These are phyloP conservation scores for Metarhizium guizhouense DNA, from an alignment of 2,329 filamentous ascomycete species.

Conservation along the genomic window DNA sequence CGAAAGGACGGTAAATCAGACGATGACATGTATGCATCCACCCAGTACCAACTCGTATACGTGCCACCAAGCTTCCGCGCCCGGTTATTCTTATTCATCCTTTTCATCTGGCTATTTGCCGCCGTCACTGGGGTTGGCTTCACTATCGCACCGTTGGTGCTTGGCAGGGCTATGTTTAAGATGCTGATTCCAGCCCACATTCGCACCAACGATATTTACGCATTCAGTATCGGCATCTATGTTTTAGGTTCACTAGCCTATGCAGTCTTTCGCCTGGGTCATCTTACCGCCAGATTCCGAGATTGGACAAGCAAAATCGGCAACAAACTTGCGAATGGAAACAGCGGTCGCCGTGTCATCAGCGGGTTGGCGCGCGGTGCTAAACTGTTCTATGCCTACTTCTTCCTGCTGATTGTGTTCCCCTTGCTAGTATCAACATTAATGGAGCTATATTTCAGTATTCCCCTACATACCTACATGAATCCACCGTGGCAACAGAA, in stretches of 20 bases:
- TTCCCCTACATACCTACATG: constrained; percentile 78
- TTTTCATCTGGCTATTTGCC: constrained; percentile 89
- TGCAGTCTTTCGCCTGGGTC: constrained; percentile 41
- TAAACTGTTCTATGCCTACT: constrained; percentile 64
- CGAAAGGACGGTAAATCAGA: constrained; percentile 48
- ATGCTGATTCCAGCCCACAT: constrained; percentile 61
- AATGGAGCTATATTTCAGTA: constrained; percentile 79
- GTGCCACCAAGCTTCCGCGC: constrained; percentile 76
- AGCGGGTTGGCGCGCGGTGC: constrained; percentile 21
- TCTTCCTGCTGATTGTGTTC: constrained; percentile 66
- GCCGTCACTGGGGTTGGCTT: constrained; percentile 76
- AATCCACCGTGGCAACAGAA: constrained; percentile 27
- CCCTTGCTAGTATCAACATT: constrained; percentile 72
- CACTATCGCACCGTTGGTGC: constrained; percentile 77
- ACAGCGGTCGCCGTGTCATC: constrained; percentile 16
- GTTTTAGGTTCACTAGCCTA: constrained; percentile 63
- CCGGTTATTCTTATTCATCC: constrained; percentile 76
- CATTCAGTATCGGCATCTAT: constrained; percentile 86
- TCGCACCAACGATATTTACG: constrained; percentile 89
- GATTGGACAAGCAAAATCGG: constrained; percentile 18
- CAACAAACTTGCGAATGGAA: constrained; percentile 13
- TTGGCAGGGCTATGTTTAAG: constrained; percentile 73
- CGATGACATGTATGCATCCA: constrained; percentile 42
- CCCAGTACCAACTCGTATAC: constrained; percentile 64
- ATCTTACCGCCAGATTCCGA: constrained; percentile 24